These are phyloP conservation scores for Cynara cardunculus DNA, from an alignment of 129 eudicot species.

Conservation along the genomic window DNA sequence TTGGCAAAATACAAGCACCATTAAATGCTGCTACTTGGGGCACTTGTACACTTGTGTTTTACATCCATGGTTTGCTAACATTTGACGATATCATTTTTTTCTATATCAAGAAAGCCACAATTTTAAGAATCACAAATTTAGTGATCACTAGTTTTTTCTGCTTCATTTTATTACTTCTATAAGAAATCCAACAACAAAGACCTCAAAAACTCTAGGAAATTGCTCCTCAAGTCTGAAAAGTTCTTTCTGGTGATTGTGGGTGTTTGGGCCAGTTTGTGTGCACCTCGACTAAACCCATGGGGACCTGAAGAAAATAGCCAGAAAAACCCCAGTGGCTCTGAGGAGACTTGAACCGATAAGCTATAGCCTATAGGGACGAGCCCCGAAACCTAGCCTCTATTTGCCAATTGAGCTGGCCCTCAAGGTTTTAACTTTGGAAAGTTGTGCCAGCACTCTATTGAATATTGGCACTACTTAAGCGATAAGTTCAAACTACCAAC, in stretches of 20 bases:
- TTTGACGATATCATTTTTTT: background rate
- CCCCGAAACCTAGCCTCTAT: no score
- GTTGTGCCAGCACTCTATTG: background rate
- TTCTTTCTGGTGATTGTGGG: background rate
- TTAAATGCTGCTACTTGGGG: background rate
- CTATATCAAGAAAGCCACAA: background rate
- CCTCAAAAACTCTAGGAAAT: background rate
- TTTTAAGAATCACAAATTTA: background rate
- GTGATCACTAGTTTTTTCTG: background rate
- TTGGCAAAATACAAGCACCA: background rate
- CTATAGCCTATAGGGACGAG: no score
- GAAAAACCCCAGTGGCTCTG: no score
- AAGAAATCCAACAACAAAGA: background rate
- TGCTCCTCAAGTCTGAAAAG: background rate
- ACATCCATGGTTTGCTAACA: conserved; percentile 6
- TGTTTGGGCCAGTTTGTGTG: background rate
- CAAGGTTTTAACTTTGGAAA: background rate
- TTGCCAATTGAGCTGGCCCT: no score
- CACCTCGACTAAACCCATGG: no score
- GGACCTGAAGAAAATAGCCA: no score
- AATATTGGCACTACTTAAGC: background rate
- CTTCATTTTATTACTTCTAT: background rate
- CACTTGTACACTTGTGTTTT: background rate
- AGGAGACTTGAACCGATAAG: no score
- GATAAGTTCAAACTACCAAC: background rate